A percentile compares a stretch with the other conserved stretches of the same genome.
phyloP scores from a whole-genome alignment of 192 early-diverging fungal species.

The Mortierella antarctica region DNA sequence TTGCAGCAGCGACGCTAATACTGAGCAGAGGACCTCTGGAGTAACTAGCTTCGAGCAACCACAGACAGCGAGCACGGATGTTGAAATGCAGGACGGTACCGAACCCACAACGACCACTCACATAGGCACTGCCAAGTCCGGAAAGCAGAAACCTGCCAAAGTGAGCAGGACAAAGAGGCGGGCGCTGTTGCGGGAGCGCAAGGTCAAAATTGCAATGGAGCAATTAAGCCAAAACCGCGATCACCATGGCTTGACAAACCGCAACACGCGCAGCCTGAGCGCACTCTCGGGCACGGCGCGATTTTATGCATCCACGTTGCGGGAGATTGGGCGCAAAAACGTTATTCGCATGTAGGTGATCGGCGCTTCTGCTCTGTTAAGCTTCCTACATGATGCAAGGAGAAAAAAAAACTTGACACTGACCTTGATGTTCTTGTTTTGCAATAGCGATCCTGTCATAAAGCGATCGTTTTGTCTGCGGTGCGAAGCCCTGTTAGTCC shows the following conservation, averaged over 20 bases:
- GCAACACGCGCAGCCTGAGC: not conserved
- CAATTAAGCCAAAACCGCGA: conserved; percentile 21
- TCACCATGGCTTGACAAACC: conserved; percentile 16
- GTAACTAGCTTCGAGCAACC: not conserved
- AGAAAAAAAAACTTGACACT: not conserved
- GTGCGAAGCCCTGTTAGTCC: conserved; percentile 65
- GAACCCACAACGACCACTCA: not conserved
- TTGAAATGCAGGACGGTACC: not conserved
- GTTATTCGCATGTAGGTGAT: conserved; percentile 64
- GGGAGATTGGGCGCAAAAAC: conserved; percentile 59
- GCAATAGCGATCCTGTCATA: conserved; percentile 62
- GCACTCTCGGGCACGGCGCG: conserved; percentile 41
- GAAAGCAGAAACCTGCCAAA: not conserved
- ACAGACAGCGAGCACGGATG: not conserved
- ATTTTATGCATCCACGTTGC: conserved; percentile 62
- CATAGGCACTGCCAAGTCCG: not conserved
- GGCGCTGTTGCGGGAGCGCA: conserved; percentile 15
- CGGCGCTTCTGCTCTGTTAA: not conserved
- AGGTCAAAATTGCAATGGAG: conserved; percentile 32
- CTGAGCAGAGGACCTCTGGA: too few species aligned
- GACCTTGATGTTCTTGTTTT: not conserved
- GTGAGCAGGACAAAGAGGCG: conserved; percentile 21
- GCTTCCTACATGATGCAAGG: not conserved
- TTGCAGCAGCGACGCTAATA: not conserved
- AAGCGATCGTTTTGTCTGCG: conserved; percentile 67